Conservation (phyloP, 2,329 filamentous ascomycete genomes). For the Thielaviopsis ethacetica region DNA sequence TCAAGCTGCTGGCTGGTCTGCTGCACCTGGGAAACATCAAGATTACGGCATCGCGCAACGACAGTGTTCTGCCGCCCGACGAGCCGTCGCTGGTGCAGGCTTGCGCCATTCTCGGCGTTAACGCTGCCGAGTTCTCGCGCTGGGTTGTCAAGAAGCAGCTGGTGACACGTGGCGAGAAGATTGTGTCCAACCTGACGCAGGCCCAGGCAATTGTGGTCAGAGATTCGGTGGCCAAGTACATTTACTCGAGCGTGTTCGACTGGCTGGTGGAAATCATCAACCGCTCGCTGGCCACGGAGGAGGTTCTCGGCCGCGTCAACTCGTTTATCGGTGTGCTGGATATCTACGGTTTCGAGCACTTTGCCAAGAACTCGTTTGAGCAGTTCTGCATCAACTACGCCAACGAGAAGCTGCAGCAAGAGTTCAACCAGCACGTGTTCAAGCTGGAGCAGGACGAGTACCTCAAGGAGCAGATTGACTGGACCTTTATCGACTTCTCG, state of each 20-base stretch:
- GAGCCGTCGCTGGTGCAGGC: conserved; percentile 74
- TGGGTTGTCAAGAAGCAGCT: conserved; percentile 99
- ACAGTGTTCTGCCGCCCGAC: conserved; percentile 63
- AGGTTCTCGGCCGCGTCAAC: conserved; percentile 63
- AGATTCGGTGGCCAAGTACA: conserved; percentile 96
- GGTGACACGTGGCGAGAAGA: conserved; percentile 91
- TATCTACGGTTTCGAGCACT: conserved; percentile 99
- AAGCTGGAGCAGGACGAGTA: conserved; percentile 98
- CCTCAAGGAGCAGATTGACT: conserved; percentile 87
- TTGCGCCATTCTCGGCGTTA: conserved; percentile 72
- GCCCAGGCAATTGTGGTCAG: conserved; percentile 88
- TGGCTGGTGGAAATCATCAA: conserved; percentile 99
- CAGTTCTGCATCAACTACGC: conserved; percentile 99
- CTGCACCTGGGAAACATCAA: conserved; percentile 94
- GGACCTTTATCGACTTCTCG: conserved; percentile 98
- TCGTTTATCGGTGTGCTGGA: conserved; percentile 97
- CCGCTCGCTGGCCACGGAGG: conserved; percentile 70
- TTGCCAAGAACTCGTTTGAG: conserved; percentile 98
- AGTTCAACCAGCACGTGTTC: conserved; percentile 99
- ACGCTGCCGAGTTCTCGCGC: conserved; percentile 73
- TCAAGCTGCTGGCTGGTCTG: conserved; percentile 76
- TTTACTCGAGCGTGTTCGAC: conserved; percentile 96
- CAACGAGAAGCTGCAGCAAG: conserved; percentile 97
- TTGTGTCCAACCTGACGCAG: conserved; percentile 84
- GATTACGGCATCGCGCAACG: conserved; percentile 77